Base-by-base conservation (phyloP, 1,284 basidiomycete genomes). In the Marasmius oreades region DNA sequence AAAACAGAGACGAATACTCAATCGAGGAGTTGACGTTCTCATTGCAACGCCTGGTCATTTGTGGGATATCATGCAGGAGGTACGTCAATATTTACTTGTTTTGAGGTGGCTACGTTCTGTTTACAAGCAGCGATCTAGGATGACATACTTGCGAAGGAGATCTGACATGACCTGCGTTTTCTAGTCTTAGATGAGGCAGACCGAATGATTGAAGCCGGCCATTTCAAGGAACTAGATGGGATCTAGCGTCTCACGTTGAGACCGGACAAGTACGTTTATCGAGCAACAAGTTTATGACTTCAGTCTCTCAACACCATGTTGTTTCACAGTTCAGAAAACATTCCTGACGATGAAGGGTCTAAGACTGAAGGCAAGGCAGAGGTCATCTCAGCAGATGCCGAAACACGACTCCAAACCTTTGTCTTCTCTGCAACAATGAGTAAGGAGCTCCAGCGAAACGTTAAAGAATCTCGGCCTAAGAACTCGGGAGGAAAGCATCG, bases 131-230 rank as follows among this genome's bases (percentile, higher is more conserved):
- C 52, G 46, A 18, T 50, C 51, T 57, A 95, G 90, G 87, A 95
- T 65, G 86, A 91, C 60, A 71, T 69, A 8, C 77, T 97, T 0
- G 85, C 89, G 0, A 72, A 72, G 34, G 81, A 89, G 59, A 77
- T 95, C 33, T 82, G 79, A 52, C 63, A 69, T 33, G 42, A 70
- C 7, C 73, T 96, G 51, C 80, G 82, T 47, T 96, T 93, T 71
- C 79, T 99, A 11, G 93, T 99, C 4, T 81, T 99, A n/a, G 97
- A 99, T 63, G 97, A 99, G 72, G 97, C 97, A 10, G 97, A 99
- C 72, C 82, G 97, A 20, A 98, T 99, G 96, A 90, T 99, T 51
- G 95, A 99, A 75, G 85, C 89, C 1, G 97, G 97, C 0, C 96
- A 99, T 72, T 99, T 97, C 68, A 91, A 86, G 12, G 97, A 99